Conservation (phyloP, 768 basidiomycete genomes). For the Lepiota subincarnata region DNA sequence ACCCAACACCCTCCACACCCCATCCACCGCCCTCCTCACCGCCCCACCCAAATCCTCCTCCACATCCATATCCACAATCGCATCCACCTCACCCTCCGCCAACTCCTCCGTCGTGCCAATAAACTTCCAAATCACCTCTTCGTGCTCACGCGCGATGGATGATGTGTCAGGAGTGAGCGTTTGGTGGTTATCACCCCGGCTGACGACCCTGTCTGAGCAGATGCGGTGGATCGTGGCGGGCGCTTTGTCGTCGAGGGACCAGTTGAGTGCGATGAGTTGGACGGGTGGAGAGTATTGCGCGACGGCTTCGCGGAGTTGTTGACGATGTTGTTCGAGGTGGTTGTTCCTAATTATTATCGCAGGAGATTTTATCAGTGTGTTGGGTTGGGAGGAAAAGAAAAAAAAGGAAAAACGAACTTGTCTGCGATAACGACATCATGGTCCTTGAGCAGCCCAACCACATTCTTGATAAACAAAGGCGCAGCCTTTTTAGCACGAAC, state of each 20-base stretch:
- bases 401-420: constrained; percentile 51
- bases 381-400: neutral
- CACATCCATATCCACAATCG: constrained; percentile 56
- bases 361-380: too few relatives aligned
- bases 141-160: constrained; percentile 50
- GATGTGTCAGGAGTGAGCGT: constrained; percentile 57
- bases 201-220: constrained; percentile 69
- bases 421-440: constrained; percentile 89
- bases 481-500: constrained; percentile 72
- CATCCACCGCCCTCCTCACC: constrained; percentile 56
- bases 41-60: constrained; percentile 44
- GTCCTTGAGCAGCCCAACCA: constrained; percentile 51
- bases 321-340: constrained; percentile 79
- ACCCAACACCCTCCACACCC: constrained; percentile 24
- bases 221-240: constrained; percentile 65
- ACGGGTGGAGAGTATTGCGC: constrained; percentile 45
- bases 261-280: constrained; percentile 79
- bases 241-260: constrained; percentile 54
- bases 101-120: constrained; percentile 62
- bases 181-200: constrained; percentile 85
- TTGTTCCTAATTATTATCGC: constrained; percentile 63
- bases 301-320: constrained; percentile 56
- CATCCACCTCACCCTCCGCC: constrained; percentile 55
- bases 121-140: constrained; percentile 82
- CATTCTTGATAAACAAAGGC: constrained; percentile 68